These are phyloP conservation scores for Pichia sorboxylosa DNA, from an alignment of 1,139 yeast species.

Conservation along the genomic window DNA sequence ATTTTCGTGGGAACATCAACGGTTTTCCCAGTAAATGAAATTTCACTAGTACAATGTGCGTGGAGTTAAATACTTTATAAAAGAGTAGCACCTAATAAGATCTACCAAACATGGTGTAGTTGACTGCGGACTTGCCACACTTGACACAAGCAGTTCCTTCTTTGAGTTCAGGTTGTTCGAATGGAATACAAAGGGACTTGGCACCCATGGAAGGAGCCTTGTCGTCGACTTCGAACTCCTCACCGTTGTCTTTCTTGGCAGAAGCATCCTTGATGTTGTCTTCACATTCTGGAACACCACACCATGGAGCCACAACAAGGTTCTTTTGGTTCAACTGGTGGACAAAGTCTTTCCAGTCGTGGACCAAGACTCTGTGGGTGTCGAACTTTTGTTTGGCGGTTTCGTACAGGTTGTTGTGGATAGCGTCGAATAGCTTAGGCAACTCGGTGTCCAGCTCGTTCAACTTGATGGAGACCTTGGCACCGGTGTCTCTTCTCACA, in stretches of 20 bases:
- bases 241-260: conserved; percentile 66
- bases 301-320: conserved; percentile 91
- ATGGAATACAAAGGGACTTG: conserved; percentile 93
- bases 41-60: too few relatives aligned
- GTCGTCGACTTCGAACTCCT: conserved; percentile 83
- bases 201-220: conserved; percentile 99
- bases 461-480: conserved; percentile 56
- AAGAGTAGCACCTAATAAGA: conserved; percentile 44
- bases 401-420: conserved; percentile 64
- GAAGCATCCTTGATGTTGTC: conserved; percentile 93
- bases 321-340: conserved; percentile 88
- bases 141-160: conserved; percentile 76
- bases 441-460: conserved; percentile 54
- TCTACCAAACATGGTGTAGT: conserved; percentile 92
- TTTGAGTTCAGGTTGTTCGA: conserved; percentile 75
- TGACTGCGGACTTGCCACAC: conserved; percentile 65
- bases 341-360: conserved; percentile 85
- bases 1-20: too few relatives aligned
- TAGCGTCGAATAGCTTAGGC: conserved; percentile 65
- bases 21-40: too few relatives aligned
- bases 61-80: too few relatives aligned
- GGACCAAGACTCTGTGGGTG: conserved; percentile 66
- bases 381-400: conserved; percentile 79
- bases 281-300: conserved; percentile 90
- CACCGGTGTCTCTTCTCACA: conserved; percentile 87